Conservation (phyloP, 192 early-diverging fungal species). For the Pilobolus umbonatus region DNA sequence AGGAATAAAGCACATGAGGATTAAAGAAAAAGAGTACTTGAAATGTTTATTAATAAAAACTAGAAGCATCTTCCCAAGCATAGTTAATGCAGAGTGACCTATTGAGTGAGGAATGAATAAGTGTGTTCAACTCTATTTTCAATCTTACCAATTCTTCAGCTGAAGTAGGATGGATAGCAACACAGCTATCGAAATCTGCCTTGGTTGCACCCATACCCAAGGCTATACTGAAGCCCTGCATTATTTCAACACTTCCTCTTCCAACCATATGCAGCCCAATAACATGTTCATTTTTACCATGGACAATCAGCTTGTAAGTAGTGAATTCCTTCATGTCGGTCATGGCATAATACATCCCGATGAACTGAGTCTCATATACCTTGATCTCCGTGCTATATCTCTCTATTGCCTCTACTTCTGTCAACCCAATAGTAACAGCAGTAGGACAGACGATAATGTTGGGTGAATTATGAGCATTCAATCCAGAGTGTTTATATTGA, state of each 20-base stretch:
- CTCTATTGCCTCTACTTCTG: conserved; percentile 73
- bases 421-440: conserved; percentile 84
- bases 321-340: conserved; percentile 86
- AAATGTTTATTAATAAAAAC: background rate
- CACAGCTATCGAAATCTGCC: conserved; percentile 90
- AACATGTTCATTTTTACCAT: conserved; percentile 89
- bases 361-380: conserved; percentile 83
- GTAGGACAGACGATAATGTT: conserved; percentile 93
- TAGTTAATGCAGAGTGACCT: no score
- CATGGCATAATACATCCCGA: conserved; percentile 87
- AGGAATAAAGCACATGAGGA: background rate
- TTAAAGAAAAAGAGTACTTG: background rate
- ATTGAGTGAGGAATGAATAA: no score
- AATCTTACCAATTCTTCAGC: conserved; percentile 88
- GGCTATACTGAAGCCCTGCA: conserved; percentile 97
- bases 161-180: conserved; percentile 97
- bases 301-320: conserved; percentile 87
- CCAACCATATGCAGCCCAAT: conserved; percentile 95
- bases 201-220: conserved; percentile 99
- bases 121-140: background rate
- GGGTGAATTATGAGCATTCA: conserved; percentile 93
- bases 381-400: conserved; percentile 78
- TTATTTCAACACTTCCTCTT: conserved; percentile 79
- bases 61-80: no score
- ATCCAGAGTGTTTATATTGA: conserved; percentile 65